Evolutionary conservation across 768 basidiomycete species (phyloP), one percentile per base, ranked within the genome.

Genomic region (Trametes cinnabarina): DNA sequence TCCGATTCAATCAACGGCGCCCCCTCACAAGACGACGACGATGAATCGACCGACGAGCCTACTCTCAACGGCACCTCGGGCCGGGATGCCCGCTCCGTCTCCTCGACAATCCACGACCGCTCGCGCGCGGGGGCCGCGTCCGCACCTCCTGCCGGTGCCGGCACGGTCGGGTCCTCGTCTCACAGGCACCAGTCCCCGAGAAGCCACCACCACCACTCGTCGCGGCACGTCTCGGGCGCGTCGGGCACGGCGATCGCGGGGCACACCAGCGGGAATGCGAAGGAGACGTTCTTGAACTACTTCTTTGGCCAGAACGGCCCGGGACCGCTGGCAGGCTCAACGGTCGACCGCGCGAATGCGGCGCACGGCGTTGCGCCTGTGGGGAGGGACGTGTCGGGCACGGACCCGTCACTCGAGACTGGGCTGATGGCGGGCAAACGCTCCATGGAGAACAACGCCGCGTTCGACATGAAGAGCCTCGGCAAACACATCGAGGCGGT

Each of bases 401-500:
- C 73, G 9, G 86, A 88, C 48, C 68, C 74, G 15, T 63, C 75
- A 32, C 71, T 83, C 44, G 78, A 80, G 30, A 74, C 81, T 14
- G 88, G 89, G 4, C 69, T 90, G 25, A 79, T 90, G 82, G 82
- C 83, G 19, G 82, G 83, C 14, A 87, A 84, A 73, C 75, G 82
- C 49, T 76, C 78, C 11, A 69, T 90, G 47, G 91, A 94, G 47
- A 89, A 78, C 70, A 89, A 81, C 65, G 90, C 94, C 54, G 94
- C 91, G 46, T 98, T 86, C 71, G 97, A 98, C 71, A 99, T 99
- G 97, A 98, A 94, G 80, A 97, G 94, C 68, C 78, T 98, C 51
- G 94, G 95, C 41, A 94, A 90, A 74, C 97, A 99, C 68, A 91
- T 99, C 58, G 97, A 99, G 73, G 92, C 95, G 62, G 95, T 98